Percentiles rank a stretch among this genome's conserved stretches.
Evolutionary conservation across 1,284 basidiomycete genomes (phyloP).

Genomic region (Apiotrichum brassicae): DNA sequence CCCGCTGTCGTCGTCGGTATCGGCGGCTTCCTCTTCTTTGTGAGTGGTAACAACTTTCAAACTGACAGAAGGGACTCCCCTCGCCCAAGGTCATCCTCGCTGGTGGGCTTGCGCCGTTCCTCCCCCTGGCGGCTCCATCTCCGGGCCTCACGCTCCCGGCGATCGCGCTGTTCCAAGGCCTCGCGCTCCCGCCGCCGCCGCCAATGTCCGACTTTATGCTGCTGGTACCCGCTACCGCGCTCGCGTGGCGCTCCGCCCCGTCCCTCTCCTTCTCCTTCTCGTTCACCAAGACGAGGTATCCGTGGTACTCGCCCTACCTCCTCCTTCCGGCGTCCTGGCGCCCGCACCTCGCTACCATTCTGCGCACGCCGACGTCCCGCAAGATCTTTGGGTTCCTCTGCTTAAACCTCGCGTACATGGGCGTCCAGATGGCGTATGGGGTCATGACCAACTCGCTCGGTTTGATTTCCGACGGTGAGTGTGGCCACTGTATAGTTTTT

Average conservation of each 20-base stretch:
- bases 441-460: slow-evolving; percentile 97
- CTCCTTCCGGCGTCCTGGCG: slow-evolving; percentile 45
- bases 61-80: no score
- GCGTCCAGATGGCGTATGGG: slow-evolving; percentile 89
- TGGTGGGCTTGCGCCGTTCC: slow-evolving; percentile 15
- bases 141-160: slow-evolving; percentile 6
- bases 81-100: no score
- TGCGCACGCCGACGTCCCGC: slow-evolving; percentile 82
- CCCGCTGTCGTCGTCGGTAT: background rate
- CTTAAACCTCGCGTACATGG: slow-evolving; percentile 93
- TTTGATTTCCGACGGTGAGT: slow-evolving; percentile 88
- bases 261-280: background rate
- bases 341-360: slow-evolving; percentile 77
- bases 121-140: slow-evolving; percentile 19
- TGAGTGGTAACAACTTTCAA: no score
- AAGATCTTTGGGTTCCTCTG: slow-evolving; percentile 96
- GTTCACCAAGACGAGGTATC: background rate
- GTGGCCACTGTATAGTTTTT: background rate
- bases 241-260: slow-evolving; percentile 1
- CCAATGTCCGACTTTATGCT: slow-evolving; percentile 21
- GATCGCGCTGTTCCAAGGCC: slow-evolving; percentile 31
- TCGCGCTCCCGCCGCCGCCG: slow-evolving; percentile 33
- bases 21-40: no score
- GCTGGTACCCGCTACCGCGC: slow-evolving; percentile 16
- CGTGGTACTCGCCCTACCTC: background rate